Base-by-base conservation (phyloP, 345 rosid species). In the Gossypium bickii region DNA sequence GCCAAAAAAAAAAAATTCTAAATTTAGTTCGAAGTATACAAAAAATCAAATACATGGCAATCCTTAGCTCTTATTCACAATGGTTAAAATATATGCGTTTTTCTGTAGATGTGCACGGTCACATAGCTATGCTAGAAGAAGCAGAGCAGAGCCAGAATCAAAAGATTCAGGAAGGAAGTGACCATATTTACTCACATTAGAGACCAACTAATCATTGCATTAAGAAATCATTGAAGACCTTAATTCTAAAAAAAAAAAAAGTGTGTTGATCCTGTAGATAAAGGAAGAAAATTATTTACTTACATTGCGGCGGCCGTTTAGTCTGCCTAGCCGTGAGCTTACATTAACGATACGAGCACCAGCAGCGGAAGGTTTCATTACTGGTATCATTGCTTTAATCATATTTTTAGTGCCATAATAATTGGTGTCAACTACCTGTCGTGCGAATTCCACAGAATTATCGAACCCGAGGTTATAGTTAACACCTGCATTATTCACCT, bases 401-500 rank as follows among this genome's bases (percentile, higher is more conserved):
- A 92, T 84, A 76, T 82, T 87, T 76, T 91, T 95, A 34, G 93
- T 93, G 25, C 98, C 99, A 79, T 87, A 86, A 72, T 93, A 95
- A 76, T 95, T 95, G n/a, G 96, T 91, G 16, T 79, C 81, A 53
- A 90, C 49, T 47, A 93, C 98, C 83, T 74, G 86, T 68, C 78
- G 73, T 2, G 99, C 88, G 74, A 70, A 71, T 77, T 89, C 93
- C 38, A 93, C 96, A 2, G 96, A 92, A 83, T 95, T 95, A 18
- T 81, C 79, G 7, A 86, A 71, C 71, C 97, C 98, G 20, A 86
- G 64, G 70, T 93, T 95, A 82, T 83, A 87, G 80, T 93, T 95
- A 73, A 93, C 96, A 76, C 96, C 99, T 16, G 99, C 99, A 80
- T 95, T 95, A 75, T 93, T 95, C 49, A 95, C 90, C 99, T 95